Evolutionary conservation across 2,329 filamentous ascomycete species (phyloP).

Genomic region (Aspergillus pseudotamarii): DNA sequence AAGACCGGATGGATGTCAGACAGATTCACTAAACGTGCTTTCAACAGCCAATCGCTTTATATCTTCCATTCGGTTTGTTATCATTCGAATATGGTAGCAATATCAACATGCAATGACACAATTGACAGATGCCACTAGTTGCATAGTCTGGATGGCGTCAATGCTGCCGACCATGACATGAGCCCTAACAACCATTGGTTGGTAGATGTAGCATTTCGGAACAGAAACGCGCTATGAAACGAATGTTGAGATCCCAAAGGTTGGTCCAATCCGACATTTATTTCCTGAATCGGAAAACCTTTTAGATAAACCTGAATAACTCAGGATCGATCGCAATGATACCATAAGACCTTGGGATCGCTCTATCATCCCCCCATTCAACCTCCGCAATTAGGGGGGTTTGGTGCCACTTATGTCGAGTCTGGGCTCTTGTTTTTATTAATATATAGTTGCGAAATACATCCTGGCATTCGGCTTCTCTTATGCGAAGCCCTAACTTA

Average conservation of each 20-base stretch:
- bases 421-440: not conserved
- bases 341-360: not conserved
- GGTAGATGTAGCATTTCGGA: not conserved
- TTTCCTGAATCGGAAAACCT: not conserved
- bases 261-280: not conserved
- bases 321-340: not conserved
- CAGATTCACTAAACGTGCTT: not conserved
- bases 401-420: not conserved
- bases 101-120: not conserved
- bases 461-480: not conserved
- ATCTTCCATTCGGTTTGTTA: not conserved
- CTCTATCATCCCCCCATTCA: not conserved
- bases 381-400: not conserved
- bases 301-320: not conserved
- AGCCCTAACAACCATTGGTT: not conserved
- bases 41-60: not conserved
- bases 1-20: not conserved
- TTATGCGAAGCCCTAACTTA: not conserved
- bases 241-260: not conserved
- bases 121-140: not conserved
- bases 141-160: not conserved
- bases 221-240: not conserved
- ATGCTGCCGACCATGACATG: not conserved
- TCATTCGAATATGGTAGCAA: not conserved
- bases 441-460: not conserved